Evolutionary conservation across 1,139 yeast species (phyloP).

Genomic region (Pichia inconspicua): DNA sequence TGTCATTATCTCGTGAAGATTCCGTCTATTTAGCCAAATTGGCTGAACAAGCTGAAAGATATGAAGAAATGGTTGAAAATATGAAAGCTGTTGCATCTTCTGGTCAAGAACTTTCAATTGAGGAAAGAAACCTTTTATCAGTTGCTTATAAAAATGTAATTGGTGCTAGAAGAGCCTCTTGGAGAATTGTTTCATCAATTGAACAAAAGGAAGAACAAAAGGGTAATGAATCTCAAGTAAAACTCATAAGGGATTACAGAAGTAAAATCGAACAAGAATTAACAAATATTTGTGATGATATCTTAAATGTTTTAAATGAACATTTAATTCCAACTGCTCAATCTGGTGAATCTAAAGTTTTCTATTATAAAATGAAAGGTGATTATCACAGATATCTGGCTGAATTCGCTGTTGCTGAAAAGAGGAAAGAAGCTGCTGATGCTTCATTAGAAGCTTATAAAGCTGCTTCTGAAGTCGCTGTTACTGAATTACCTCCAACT

Average conservation of each 20-base stretch:
- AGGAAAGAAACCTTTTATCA: slow-evolving; percentile 93
- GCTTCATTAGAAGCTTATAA: slow-evolving; percentile 91
- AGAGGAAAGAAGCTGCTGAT: slow-evolving; percentile 89
- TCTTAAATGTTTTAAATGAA: slow-evolving; percentile 75
- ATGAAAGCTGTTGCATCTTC: slow-evolving; percentile 97
- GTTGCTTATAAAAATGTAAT: slow-evolving; percentile 98
- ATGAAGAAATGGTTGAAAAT: slow-evolving; percentile 98
- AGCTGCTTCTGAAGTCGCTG: slow-evolving; percentile 94
- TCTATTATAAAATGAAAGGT: slow-evolving; percentile 99
- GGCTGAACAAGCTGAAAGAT: slow-evolving; percentile 99
- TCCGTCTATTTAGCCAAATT: slow-evolving; percentile 97
- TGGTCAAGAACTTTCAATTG: slow-evolving; percentile 92
- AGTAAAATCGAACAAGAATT: slow-evolving; percentile 90
- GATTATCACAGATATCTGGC: slow-evolving; percentile 99
- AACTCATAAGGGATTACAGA: slow-evolving; percentile 89
- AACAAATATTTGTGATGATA: slow-evolving; percentile 90
- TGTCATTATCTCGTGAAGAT: slow-evolving; percentile 93
- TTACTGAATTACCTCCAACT: slow-evolving; percentile 94
- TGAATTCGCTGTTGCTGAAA: slow-evolving; percentile 86
- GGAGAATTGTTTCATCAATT: slow-evolving; percentile 97
- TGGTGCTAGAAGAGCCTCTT: slow-evolving; percentile 98
- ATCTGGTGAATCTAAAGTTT: slow-evolving; percentile 95
- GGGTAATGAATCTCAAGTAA: slow-evolving; percentile 84
- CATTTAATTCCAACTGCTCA: slow-evolving; percentile 92
- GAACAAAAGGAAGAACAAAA: slow-evolving; percentile 98